Base-by-base conservation (phyloP, 2,329 filamentous ascomycete genomes). In the Hymenoscyphus scutula region DNA sequence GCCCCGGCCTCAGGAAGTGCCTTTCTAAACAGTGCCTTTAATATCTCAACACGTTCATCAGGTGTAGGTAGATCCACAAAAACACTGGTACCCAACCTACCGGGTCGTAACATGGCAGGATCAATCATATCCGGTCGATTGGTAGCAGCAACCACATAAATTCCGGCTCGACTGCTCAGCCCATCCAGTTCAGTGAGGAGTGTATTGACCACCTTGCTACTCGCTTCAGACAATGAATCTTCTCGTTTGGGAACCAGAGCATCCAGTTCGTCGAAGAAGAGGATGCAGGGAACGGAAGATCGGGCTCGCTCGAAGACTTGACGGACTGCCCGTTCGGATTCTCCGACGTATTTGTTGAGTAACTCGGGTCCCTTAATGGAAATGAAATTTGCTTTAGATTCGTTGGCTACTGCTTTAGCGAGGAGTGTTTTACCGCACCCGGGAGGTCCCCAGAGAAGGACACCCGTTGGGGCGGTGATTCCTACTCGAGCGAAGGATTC, bases 241-340 rank as follows among this genome's bases (percentile, higher is more conserved):
- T 94, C 92, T 60, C 95, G 87, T 58, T 88, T 88, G 0, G 94
- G 93, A 0, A 95, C 93, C 2, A 99, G 81, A 0, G 95, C 94
- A 76, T 99, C 95, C 59, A 99, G 84, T 77, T 99, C 95, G 74
- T 99, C 95, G 74, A 99, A 98, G 83, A 99, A 98, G 63, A 99
- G 88, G 60, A 99, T 92, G 73, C 94, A 98, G 0, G 95, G 95
- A 0, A 92, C 84, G 7, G 90, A 94, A 0, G 90, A 90, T 58
- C 93, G 86, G 0, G 95, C 95, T 17, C 94, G 89, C 67, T 88
- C 86, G 76, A 99, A 99, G 0, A 98, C 89, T 74, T 96, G 92
- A 25, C 95, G 88, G 1, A 99, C 90, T 0, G 93, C 91, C 11
- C 94, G 89, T 77, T 99, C 95, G 6, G 91, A 96, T 77, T 99